Base-by-base conservation (phyloP, 2,329 filamentous ascomycete genomes). In the Fusarium drepaniforme region DNA sequence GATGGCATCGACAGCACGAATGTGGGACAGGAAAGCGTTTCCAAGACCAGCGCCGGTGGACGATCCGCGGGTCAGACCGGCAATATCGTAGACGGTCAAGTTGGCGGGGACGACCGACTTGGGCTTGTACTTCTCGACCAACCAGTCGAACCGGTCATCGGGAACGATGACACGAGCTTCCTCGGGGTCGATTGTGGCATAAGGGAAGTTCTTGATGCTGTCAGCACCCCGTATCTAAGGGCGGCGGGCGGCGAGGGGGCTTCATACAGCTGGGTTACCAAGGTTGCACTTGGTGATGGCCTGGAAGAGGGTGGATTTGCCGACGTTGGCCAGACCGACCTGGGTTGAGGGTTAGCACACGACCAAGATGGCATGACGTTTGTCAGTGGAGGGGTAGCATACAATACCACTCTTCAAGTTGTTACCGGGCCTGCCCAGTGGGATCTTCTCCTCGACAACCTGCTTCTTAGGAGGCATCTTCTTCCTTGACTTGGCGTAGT, bases 391-490 rank as follows among this genome's bases (percentile, higher is more conserved):
- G 23, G 60, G 67, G 65, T 60, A 30, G 68, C 91, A 86, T 90
- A 97, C 97, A 92, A 99, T 99, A 88, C 97, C 97, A 89, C 95
- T 98, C 92, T 98, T 99, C 86, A 99, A 86, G 88, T 92, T 98
- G 91, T 99, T 99, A 83, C 97, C 97, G 77, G 97, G 97, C 84
- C 97, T 91, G 85, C 97, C 97, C 86, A 99, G 90, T 80, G 97
- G 92, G 85, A 98, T 90, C 92, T 98, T 98, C 90, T 98, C 94
- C 90, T 98, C 94, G 81, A 94, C 92, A 80, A 92, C 93, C 64
- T 87, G 88, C 88, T 98, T 98, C 91, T 99, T 99, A 84, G 97
- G 97, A 86, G 95, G 90, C 97, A 99, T 99, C 84, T 91, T 95
- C 84, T 85, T 88, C 84, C 85, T 88, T 84, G 89, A 92, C 82